Evolutionary conservation across 2,329 filamentous ascomycete genomes (phyloP), one percentile per base, ranked within the genome.

Genomic region (Zymoseptoria passerinii): DNA sequence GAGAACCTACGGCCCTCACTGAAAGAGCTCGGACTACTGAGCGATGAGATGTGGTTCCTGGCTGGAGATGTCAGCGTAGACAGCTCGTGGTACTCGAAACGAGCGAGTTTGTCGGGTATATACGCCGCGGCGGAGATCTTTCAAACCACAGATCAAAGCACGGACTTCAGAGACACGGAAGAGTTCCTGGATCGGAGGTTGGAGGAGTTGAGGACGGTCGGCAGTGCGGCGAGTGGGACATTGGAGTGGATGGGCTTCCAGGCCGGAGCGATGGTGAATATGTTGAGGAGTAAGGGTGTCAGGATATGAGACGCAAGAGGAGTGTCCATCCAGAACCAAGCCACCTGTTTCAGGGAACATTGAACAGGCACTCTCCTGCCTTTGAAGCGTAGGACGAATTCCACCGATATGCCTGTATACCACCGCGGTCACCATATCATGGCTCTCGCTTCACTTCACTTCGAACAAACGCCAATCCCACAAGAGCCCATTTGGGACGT

Each of bases 31-130:
- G 85, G 88, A 49, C 79, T 82, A 53, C 83, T 99, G 4, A 83
- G 88, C n/a, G 92, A 96, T 72, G 94, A 99, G 73, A 95, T 99
- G 54, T 89, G 88, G 81, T 91, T 88, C 69, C 83, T 96, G 3
- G 84, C 92, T 0, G 90, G 90, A 54, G 94, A 97, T 73, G 79
- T 77, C 20, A 82, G 86, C 20, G 89, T 96, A 60, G 92, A 97
- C 73, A 82, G 84, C 3, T 86, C 85, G 4, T 99, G 94, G 94
- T 99, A 99, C 67, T 85, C 85, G 1, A 88, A 87, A 71, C 80
- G 86, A 3, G 79, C 83, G 8, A 81, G 79, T 0, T 72, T 89
- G 23, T 80, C 83, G 0, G 80, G 80, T 1, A 79, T 89, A n/a
- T 90, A 89, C 70, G 90, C 90, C 1, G 74, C 75, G 4, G 73